Base-by-base conservation (phyloP, 176 grass and related monocot species). In the Cocos nucifera region DNA sequence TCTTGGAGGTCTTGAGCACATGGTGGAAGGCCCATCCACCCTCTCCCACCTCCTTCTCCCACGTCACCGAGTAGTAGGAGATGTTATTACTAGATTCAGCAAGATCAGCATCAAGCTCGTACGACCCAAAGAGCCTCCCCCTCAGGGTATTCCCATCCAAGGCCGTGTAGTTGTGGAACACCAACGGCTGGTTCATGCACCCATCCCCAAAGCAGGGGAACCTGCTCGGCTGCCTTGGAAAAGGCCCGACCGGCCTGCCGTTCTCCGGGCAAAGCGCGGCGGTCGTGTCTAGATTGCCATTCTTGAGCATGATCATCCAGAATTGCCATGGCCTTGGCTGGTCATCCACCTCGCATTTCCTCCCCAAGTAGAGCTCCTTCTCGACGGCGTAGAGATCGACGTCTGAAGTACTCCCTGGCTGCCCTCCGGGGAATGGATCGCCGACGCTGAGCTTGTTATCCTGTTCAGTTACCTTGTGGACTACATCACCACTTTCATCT, bases 241-340 rank as follows among this genome's bases (percentile, higher is more conserved):
- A 87, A 3, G 91, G 91, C 2, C 62, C 71, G 29, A 82, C 27
- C 57, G 77, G 77, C 28, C 73, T 73, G 71, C 91, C 91, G 50
- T 96, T 70, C 22, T 87, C 22, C 4, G 86, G 91, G 44, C 91
- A 96, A 26, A 82, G 50, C 53, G 75, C 77, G 4, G 86, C 91
- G 0, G 78, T 62, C 59, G 86, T 90, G 78, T 96, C 83, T 22
- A 96, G 64, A 65, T 96, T 96, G 27, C 91, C 86, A 61, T 96
- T 96, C 76, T 96, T 96, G 62, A 96, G 84, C 91, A 96, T 96
- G 35, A 90, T 16, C 91, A 96, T 96, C 91, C 83, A 96, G 78
- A 96, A 96, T 30, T 96, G 77, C 91, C 91, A 96, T 12, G 83
- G 83, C 15, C 3, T 2, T 21, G 68, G 80, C 65, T 22, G 28